These are phyloP conservation scores for Ormosia emarginata DNA, from an alignment of 306 rosid genomes.

Conservation along the genomic window DNA sequence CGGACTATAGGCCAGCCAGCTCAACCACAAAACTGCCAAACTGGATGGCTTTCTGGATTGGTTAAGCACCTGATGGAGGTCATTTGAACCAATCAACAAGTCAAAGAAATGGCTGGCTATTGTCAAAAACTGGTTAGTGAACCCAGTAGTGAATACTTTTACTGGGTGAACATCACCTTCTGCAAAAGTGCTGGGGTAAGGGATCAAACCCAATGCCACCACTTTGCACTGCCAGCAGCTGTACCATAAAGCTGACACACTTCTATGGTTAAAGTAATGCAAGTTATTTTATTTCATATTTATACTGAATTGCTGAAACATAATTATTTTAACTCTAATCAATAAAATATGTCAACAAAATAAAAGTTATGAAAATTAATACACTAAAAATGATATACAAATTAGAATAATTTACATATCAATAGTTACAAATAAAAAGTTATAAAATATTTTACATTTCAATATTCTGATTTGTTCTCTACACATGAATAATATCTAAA, in stretches of 20 bases:
- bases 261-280: neutral
- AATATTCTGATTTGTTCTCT: neutral
- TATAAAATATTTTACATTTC: neutral
- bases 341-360: neutral
- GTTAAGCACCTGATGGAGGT: conserved; percentile 2
- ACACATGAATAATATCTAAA: neutral
- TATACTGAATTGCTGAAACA: neutral
- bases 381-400: neutral
- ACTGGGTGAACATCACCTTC: neutral
- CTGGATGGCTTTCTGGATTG: neutral
- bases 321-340: neutral
- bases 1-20: neutral
- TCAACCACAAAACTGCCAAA: neutral
- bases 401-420: neutral
- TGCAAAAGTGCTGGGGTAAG: neutral
- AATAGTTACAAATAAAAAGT: neutral
- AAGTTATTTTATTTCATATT: neutral
- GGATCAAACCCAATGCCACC: neutral
- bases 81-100: neutral
- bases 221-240: neutral
- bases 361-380: neutral
- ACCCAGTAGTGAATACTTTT: neutral
- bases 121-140: neutral
- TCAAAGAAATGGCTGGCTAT: neutral
- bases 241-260: neutral